Base-by-base conservation (phyloP, 148 eudicot genomes). In the Rhododendron vialii region DNA sequence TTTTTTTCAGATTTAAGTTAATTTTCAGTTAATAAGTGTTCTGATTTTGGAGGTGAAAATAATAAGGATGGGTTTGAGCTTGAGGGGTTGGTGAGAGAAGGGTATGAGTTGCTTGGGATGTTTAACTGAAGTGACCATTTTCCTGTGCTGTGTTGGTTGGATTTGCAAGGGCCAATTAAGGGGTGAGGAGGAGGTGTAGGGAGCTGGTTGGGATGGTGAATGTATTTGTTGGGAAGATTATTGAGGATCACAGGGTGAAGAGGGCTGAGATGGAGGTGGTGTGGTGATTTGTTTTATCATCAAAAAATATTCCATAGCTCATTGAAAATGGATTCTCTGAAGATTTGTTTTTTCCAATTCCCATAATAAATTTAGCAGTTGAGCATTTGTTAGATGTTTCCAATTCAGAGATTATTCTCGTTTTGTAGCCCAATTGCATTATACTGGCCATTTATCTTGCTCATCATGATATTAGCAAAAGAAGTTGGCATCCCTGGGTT, bases 101-200 rank as follows among this genome's bases (percentile, higher is more conserved):
- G 99, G 82, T 97, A 97, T 76, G 96, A 93, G 61, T 30, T 97
- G 38, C 90, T 97, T 17, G 98, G 98, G 26, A 84, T 92, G 1
- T 95, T 97, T 28, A 97, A 97, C 73, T 95, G 98, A 98, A 92
- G 92, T 26, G 99, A 95, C 84, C 99, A 97, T 86, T 97, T 97
- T 86, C 94, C 94, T 8, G 81, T 92, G 35, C 30, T 97, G 45
- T 92, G 94, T 2, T 91, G 94, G 92, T 69, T 97, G 65, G 99
- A 97, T 87, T 85, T 94, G 35, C 98, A 97, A 85, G 41, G 41
- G 41, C 41, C 41, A 38, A 38, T 38, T 38, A 38, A 38, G 94
- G 98, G 1, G 98, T 97, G 48, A 93, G 96, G 35, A 94, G 78
- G 83, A 91, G 99, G 88, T 92, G 98, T 36, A 93, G 84, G 80